phyloP scores from a whole-genome alignment of 1,284 basidiomycete species.

The Melampsora americana region DNA sequence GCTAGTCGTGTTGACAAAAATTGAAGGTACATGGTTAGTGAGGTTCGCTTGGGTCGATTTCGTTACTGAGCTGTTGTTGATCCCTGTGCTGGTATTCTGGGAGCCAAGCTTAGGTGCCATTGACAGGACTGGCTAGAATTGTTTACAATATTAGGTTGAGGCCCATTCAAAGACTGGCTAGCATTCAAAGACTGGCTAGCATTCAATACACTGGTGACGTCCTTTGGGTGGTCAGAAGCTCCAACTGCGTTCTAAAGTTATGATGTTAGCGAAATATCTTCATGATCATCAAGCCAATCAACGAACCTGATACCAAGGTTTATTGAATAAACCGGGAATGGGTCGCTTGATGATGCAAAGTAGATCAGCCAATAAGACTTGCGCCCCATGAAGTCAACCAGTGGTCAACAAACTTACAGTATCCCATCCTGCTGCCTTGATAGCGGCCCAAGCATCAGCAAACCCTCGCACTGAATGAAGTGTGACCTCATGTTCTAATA shows the following conservation, averaged over 20 bases:
- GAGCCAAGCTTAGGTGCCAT: background rate
- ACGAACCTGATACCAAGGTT: constrained; percentile 38
- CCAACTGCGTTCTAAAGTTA: constrained; percentile 26
- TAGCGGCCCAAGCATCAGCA: constrained; percentile 65
- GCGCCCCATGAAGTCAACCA: background rate
- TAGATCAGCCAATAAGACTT: background rate
- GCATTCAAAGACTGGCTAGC: constrained; percentile 3
- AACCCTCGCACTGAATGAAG: constrained; percentile 66
- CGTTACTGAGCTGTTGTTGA: background rate
- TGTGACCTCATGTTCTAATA: constrained; percentile 81
- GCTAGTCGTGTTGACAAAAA: background rate
- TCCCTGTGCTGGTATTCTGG: too few species aligned
- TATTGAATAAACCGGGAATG: constrained; percentile 23
- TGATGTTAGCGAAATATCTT: background rate
- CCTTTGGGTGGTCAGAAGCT: constrained; percentile 14
- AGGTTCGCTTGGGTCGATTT: background rate
- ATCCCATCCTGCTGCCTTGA: constrained; percentile 68
- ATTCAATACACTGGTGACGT: constrained; percentile 24
- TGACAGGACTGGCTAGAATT: background rate
- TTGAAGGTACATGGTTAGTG: background rate
- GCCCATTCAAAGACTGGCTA: background rate
- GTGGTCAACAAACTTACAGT: constrained; percentile 55
- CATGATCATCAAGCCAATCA: background rate
- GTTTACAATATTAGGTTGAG: background rate
- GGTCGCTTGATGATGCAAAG: constrained; percentile 22